phyloP scores from a whole-genome alignment of 345 rosid species.

The Diplotaxis tenuifolia region DNA sequence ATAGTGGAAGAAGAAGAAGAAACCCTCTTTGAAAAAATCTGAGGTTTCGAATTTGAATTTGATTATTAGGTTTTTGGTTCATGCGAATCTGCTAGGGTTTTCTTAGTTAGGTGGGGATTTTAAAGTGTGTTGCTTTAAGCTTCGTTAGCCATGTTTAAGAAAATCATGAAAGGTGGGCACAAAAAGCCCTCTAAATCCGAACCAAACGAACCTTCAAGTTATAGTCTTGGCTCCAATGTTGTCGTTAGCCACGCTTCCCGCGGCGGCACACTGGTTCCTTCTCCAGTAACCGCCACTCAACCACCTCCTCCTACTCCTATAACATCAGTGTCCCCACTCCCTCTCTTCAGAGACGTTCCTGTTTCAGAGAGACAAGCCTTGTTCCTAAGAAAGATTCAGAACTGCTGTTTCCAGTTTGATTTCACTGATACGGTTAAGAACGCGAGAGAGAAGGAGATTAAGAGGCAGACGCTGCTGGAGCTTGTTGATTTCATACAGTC shows the following conservation, averaged over 20 bases:
- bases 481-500: constrained; percentile 84
- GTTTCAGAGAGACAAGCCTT: constrained; percentile 57
- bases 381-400: constrained; percentile 68
- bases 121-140: constrained; percentile 2
- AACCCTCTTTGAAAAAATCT: background rate
- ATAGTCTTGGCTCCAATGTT: constrained; percentile 50
- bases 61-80: background rate
- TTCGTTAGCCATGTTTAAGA: constrained; percentile 61
- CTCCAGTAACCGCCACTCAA: constrained; percentile 9
- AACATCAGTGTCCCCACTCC: constrained; percentile 59
- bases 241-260: constrained; percentile 73
- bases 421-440: constrained; percentile 56
- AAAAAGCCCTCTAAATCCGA: constrained; percentile 77
- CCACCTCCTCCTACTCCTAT: constrained; percentile 48
- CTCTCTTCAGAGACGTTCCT: constrained; percentile 64
- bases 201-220: constrained; percentile 44
- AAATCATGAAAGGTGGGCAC: constrained; percentile 79
- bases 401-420: constrained; percentile 74
- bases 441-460: constrained; percentile 77
- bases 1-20: constrained; percentile 5
- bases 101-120: background rate
- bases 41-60: constrained; percentile 4
- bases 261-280: constrained; percentile 32
- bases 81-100: constrained; percentile 33
- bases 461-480: constrained; percentile 76